Evolutionary conservation across 2,329 filamentous ascomycete genomes (phyloP).

Genomic region (Xylaria sp.): DNA sequence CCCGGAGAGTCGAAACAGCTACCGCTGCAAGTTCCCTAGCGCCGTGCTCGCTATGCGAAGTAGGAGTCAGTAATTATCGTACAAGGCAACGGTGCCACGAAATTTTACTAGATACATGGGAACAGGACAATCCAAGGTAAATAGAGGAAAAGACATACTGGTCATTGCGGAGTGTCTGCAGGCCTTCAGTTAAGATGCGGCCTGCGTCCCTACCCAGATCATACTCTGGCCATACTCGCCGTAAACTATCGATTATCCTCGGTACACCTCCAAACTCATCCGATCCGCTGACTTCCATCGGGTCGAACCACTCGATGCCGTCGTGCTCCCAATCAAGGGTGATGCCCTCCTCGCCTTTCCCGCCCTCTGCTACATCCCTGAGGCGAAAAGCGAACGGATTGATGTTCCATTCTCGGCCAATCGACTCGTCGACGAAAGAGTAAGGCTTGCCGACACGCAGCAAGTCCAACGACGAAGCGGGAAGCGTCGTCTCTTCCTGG

Average conservation of each 20-base stretch:
- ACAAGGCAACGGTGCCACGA: not conserved
- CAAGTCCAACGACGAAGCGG: slow-evolving; percentile 57
- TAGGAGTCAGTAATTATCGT: slow-evolving; percentile 4
- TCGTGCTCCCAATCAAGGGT: slow-evolving; percentile 71
- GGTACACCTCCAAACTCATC: slow-evolving; percentile 64
- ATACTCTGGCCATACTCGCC: slow-evolving; percentile 68
- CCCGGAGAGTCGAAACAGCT: slow-evolving; percentile 61
- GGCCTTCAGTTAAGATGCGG: slow-evolving; percentile 55
- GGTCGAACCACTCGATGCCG: slow-evolving; percentile 66
- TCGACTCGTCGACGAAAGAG: slow-evolving; percentile 62
- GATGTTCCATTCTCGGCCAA: slow-evolving; percentile 69
- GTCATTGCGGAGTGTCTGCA: slow-evolving; percentile 63
- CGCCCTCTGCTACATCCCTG: slow-evolving; percentile 51
- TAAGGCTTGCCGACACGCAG: slow-evolving; percentile 69
- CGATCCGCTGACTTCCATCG: slow-evolving; percentile 58
- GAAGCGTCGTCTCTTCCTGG: slow-evolving; percentile 69
- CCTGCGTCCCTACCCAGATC: slow-evolving; percentile 60
- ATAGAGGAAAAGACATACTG: slow-evolving; percentile 51
- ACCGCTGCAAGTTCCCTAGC: slow-evolving; percentile 66
- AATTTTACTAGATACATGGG: too few species aligned
- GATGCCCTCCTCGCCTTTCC: slow-evolving; percentile 58
- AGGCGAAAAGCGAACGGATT: slow-evolving; percentile 70
- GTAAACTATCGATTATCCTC: slow-evolving; percentile 65
- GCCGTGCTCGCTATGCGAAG: slow-evolving; percentile 57
- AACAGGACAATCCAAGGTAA: too few species aligned